Evolutionary conservation across 2,329 filamentous ascomycete species (phyloP).

Genomic region (Cercospora berteroae): DNA sequence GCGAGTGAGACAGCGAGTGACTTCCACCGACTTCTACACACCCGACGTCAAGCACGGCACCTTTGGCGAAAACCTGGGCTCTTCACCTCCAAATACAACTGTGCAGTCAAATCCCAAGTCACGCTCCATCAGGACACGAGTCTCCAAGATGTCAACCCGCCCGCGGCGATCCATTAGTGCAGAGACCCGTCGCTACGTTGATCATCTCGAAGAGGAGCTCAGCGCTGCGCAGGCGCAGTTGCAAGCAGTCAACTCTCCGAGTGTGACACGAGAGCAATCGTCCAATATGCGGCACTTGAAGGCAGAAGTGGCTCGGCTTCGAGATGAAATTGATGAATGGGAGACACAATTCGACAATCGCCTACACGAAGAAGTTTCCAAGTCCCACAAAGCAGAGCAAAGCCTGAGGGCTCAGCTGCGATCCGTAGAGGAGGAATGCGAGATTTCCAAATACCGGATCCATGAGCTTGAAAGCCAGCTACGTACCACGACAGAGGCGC

Average conservation of each 20-base stretch:
- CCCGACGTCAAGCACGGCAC: slow-evolving; percentile 19
- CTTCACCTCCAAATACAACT: slow-evolving; percentile 17
- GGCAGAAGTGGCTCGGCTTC: slow-evolving; percentile 36
- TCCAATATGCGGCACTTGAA: slow-evolving; percentile 40
- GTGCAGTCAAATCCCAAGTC: slow-evolving; percentile 21
- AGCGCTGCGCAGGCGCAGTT: slow-evolving; percentile 42
- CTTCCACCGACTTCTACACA: slow-evolving; percentile 23
- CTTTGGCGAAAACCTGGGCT: slow-evolving; percentile 16
- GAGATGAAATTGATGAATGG: slow-evolving; percentile 40
- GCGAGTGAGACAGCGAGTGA: slow-evolving; percentile 20
- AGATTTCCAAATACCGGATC: slow-evolving; percentile 32
- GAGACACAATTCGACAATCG: slow-evolving; percentile 40
- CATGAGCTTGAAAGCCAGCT: slow-evolving; percentile 38
- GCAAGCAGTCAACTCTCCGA: slow-evolving; percentile 43
- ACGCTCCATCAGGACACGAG: slow-evolving; percentile 6
- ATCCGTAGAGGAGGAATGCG: slow-evolving; percentile 34
- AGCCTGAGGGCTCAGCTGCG: slow-evolving; percentile 33
- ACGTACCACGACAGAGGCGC: slow-evolving; percentile 32
- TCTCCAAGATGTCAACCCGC: slow-evolving; percentile 20
- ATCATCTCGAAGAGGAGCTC: slow-evolving; percentile 50
- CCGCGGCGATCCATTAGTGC: slow-evolving; percentile 39
- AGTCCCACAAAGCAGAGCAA: slow-evolving; percentile 32
- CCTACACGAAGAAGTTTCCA: slow-evolving; percentile 36
- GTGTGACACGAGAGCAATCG: slow-evolving; percentile 37
- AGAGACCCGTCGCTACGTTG: slow-evolving; percentile 48